Conservation (phyloP, 1,284 basidiomycete species). For the Trichosporon faecale region DNA sequence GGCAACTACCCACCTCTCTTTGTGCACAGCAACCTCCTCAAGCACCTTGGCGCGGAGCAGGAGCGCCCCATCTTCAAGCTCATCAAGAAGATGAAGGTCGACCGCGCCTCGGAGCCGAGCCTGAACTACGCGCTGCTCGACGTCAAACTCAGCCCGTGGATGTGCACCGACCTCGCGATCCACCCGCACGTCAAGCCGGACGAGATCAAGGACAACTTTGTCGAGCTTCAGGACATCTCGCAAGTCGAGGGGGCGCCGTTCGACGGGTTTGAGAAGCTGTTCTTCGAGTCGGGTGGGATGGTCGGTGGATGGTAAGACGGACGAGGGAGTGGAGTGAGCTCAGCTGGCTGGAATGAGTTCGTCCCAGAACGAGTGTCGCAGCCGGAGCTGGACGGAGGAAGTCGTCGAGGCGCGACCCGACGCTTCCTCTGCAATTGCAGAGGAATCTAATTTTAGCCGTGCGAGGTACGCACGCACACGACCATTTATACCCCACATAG, state of each 20-base stretch:
- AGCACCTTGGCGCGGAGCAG: constrained; percentile 44
- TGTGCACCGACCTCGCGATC: constrained; percentile 50
- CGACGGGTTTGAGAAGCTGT: constrained; percentile 46
- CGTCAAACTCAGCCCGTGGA: constrained; percentile 48
- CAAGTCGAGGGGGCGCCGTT: constrained; percentile 39
- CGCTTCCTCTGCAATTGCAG: neutral
- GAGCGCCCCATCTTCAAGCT: constrained; percentile 42
- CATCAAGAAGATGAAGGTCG: constrained; percentile 42
- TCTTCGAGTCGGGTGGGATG: constrained; percentile 43
- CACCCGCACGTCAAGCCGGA: constrained; percentile 18
- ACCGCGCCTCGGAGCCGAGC: constrained; percentile 30
- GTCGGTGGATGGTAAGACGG: constrained; percentile 48
- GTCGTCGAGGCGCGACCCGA: neutral
- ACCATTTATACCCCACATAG: neutral
- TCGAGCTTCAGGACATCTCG: constrained; percentile 28
- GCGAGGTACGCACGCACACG: neutral
- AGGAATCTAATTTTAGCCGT: too few species aligned
- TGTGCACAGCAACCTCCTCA: constrained; percentile 53
- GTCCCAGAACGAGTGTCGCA: too few species aligned
- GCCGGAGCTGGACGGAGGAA: too few species aligned
- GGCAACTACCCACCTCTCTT: constrained; percentile 37
- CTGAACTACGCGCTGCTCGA: constrained; percentile 46
- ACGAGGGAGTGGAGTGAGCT: neutral
- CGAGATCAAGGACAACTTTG: constrained; percentile 17
- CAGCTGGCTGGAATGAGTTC: too few species aligned